phyloP scores from a whole-genome alignment of 805 yeast genomes.

The Candida argentea region DNA sequence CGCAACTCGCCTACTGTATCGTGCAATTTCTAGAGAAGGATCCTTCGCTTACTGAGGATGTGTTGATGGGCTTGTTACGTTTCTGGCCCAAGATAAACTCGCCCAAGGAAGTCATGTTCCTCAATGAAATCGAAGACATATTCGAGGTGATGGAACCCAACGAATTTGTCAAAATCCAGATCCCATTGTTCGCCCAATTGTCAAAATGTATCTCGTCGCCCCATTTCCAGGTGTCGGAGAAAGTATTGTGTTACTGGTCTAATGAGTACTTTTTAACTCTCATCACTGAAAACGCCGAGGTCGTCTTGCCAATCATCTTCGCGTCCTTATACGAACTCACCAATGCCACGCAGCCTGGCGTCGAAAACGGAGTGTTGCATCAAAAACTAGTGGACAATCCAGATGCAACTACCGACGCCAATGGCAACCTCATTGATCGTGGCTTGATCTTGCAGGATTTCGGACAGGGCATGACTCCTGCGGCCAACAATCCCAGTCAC shows the following conservation, averaged over 20 bases:
- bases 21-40: constrained; percentile 96
- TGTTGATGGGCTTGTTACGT: constrained; percentile 83
- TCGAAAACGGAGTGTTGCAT: constrained; percentile 29
- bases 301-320: constrained; percentile 84
- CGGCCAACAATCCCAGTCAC: constrained; percentile 15
- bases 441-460: constrained; percentile 23
- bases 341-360: constrained; percentile 34
- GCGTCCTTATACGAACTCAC: constrained; percentile 84
- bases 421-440: constrained; percentile 30
- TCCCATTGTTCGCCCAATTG: constrained; percentile 87
- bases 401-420: constrained; percentile 28
- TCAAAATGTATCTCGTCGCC: constrained; percentile 90
- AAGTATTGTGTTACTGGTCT: constrained; percentile 88
- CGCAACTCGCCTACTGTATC: constrained; percentile 93
- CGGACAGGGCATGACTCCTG: constrained; percentile 13
- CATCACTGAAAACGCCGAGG: constrained; percentile 88
- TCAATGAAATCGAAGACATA: constrained; percentile 93
- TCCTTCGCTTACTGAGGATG: constrained; percentile 86
- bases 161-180: constrained; percentile 85
- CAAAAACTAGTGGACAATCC: constrained; percentile 30
- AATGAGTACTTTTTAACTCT: constrained; percentile 87
- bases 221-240: constrained; percentile 95
- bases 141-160: constrained; percentile 92
- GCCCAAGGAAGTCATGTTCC: constrained; percentile 91
- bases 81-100: constrained; percentile 96